phyloP scores from a whole-genome alignment of 441 rosid species.

The Gossypium schwendimanii region DNA sequence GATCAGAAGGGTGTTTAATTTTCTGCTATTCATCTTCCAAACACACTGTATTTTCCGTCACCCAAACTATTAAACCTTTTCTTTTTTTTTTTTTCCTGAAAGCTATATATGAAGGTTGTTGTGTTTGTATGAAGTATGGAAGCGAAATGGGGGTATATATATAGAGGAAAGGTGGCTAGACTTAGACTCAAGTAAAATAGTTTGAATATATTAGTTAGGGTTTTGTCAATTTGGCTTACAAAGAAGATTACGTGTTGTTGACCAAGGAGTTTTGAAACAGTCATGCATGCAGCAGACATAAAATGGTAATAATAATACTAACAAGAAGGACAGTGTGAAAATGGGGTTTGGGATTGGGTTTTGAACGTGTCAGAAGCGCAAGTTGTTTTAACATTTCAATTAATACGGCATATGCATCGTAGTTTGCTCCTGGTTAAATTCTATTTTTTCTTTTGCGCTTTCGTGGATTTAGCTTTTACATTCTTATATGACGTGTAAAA shows the following conservation, averaged over 20 bases:
- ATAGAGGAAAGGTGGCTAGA: not conserved
- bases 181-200: not conserved
- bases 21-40: conserved; percentile 20
- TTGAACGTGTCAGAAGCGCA: not conserved
- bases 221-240: not conserved
- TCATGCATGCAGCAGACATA: conserved; percentile 7
- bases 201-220: not conserved
- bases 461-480: too few relatives aligned
- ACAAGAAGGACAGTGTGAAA: not conserved
- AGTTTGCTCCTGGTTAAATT: not conserved
- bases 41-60: not conserved
- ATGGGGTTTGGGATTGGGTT: not conserved
- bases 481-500: too few relatives aligned
- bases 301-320: not conserved
- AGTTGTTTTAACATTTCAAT: not conserved
- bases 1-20: conserved; percentile 13
- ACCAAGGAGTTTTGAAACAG: conserved; percentile 24
- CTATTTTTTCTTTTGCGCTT: not conserved
- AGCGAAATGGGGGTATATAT: not conserved
- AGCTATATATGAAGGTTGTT: not conserved
- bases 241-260: conserved; percentile 28
- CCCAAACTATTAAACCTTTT: not conserved
- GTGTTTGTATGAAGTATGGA: not conserved
- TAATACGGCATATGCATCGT: not conserved
- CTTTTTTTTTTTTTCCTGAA: not conserved